Conservation (phyloP, 2,329 filamentous ascomycete species). For the Juglanconis sp. region DNA sequence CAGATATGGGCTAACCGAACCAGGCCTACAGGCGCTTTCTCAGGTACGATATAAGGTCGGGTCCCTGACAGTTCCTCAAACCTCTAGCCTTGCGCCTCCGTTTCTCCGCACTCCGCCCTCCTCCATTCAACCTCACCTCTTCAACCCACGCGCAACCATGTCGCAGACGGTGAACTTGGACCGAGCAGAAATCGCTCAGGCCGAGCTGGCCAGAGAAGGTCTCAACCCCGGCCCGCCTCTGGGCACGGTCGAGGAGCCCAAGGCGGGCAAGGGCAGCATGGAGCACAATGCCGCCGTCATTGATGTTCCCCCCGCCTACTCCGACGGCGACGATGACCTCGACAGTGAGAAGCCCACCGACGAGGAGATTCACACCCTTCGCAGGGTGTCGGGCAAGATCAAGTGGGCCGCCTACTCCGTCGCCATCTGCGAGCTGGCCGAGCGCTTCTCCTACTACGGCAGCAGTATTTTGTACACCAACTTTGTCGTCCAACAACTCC, state of each 20-base stretch:
- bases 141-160: conserved; percentile 7
- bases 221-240: conserved; percentile 5
- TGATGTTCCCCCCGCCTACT: not conserved
- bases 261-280: conserved; percentile 12
- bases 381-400: conserved; percentile 61
- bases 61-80: not conserved
- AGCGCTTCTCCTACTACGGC: conserved; percentile 77
- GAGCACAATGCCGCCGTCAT: not conserved
- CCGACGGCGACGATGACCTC: not conserved
- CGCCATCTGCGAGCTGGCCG: conserved; percentile 70
- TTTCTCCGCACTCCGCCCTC: not conserved
- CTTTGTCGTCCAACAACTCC: conserved; percentile 57
- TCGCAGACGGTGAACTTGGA: conserved; percentile 20
- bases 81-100: not conserved
- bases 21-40: not conserved
- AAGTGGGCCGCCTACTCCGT: conserved; percentile 66
- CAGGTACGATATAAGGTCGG: not conserved
- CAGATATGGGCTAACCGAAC: not conserved
- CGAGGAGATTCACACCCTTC: conserved; percentile 60
- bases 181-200: conserved; percentile 21
- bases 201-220: conserved; percentile 11
- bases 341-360: conserved; percentile 50
- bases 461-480: conserved; percentile 67
- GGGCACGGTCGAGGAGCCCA: conserved; percentile 12
- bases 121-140: not conserved